Evolutionary conservation across 805 yeast genomes (phyloP).

Genomic region (Wickerhamiella qilinensis): DNA sequence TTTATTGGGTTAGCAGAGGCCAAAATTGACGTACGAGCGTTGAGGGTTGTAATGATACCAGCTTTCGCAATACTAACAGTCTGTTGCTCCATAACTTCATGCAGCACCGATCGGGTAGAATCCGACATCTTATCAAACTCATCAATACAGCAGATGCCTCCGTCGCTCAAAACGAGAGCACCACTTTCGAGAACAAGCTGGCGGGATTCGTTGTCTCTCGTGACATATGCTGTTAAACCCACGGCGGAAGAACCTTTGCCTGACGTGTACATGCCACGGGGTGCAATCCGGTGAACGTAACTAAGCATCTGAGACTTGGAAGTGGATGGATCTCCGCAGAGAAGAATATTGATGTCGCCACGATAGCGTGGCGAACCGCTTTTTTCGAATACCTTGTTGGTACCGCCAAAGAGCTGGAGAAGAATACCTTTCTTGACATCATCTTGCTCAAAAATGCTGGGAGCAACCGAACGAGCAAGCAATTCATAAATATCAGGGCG

Average conservation of each 20-base stretch:
- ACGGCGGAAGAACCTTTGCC: conserved; percentile 99
- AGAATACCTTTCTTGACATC: conserved; percentile 93
- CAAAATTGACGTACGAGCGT: conserved; percentile 87
- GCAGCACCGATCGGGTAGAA: conserved; percentile 82
- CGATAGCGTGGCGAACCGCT: conserved; percentile 76
- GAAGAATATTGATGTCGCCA: conserved; percentile 81
- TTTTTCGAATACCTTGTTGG: conserved; percentile 71
- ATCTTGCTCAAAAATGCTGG: conserved; percentile 91
- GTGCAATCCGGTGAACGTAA: conserved; percentile 94
- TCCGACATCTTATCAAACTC: conserved; percentile 98
- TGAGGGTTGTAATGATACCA: conserved; percentile 90
- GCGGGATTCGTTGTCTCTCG: conserved; percentile 84
- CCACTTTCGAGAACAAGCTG: conserved; percentile 92
- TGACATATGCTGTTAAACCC: conserved; percentile 93
- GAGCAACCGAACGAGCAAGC: conserved; percentile 81
- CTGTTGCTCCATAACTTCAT: conserved; percentile 99
- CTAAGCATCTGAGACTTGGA: conserved; percentile 88
- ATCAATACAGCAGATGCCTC: conserved; percentile 97
- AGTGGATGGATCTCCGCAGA: conserved; percentile 98
- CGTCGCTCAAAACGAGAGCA: conserved; percentile 90
- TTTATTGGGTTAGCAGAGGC: conserved; percentile 97
- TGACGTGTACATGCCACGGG: conserved; percentile 93
- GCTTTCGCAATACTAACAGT: conserved; percentile 97
- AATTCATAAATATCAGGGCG: conserved; percentile 75
- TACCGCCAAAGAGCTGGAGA: conserved; percentile 87